These are phyloP conservation scores for Penicillium sp. DNA, from an alignment of 2,329 filamentous ascomycete genomes.

Conservation along the genomic window DNA sequence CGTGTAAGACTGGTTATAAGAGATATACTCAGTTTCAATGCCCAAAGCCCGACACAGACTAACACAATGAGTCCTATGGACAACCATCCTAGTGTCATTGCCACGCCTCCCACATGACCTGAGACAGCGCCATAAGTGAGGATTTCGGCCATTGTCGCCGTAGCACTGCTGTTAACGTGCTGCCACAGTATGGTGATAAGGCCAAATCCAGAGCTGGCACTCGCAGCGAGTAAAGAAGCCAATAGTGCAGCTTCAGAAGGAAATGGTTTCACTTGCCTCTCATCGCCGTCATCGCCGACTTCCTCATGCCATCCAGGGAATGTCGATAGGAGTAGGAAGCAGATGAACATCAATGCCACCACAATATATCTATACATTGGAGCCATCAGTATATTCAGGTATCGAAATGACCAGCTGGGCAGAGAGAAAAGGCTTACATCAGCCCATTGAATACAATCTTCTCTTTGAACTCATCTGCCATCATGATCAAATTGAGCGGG, in stretches of 20 bases:
- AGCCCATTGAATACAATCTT: conserved; percentile 15
- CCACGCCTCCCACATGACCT: not conserved
- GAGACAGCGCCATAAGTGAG: not conserved
- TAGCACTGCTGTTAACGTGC: not conserved
- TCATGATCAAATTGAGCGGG: conserved; percentile 15
- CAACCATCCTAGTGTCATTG: not conserved
- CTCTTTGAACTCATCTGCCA: conserved; percentile 14
- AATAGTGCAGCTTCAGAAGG: not conserved
- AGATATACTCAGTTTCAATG: not conserved
- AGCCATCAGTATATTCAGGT: not conserved
- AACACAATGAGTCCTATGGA: not conserved
- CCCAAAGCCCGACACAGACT: not conserved
- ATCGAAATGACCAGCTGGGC: not conserved
- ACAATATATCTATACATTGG: not conserved
- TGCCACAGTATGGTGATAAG: not conserved
- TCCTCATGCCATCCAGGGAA: not conserved
- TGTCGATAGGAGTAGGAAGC: not conserved
- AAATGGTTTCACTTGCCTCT: not conserved
- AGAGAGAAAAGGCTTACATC: conserved; percentile 9
- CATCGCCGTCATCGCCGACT: not conserved
- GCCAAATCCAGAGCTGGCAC: not conserved
- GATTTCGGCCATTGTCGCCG: not conserved
- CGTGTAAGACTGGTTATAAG: no score
- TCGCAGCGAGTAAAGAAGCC: not conserved
- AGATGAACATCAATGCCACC: not conserved